Percentiles rank a stretch among this genome's conserved stretches.
Evolutionary conservation across 441 rosid genomes (phyloP).

Genomic region (Populus trichocarpa): DNA sequence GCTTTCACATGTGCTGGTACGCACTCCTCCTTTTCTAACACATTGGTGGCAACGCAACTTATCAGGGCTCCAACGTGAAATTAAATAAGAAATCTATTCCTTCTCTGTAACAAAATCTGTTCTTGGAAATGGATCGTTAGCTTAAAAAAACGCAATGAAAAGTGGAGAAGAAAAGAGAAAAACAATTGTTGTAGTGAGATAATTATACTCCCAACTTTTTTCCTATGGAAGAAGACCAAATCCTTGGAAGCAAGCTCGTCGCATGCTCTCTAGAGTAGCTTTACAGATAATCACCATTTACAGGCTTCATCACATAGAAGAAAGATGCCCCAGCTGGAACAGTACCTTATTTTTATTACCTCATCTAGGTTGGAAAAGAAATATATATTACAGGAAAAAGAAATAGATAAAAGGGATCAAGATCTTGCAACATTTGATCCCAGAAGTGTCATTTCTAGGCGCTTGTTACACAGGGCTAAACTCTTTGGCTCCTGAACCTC

Average conservation of each 20-base stretch:
- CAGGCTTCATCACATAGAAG: not conserved
- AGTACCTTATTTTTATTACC: not conserved
- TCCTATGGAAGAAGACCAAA: not conserved
- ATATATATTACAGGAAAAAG: not conserved
- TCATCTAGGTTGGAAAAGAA: not conserved
- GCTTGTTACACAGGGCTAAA: slow-evolving; percentile 63
- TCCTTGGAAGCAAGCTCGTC: not conserved
- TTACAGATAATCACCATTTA: not conserved
- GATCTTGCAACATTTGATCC: not conserved
- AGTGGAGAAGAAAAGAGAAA: not conserved
- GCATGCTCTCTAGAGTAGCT: not conserved
- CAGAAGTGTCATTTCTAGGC: slow-evolving; percentile 16
- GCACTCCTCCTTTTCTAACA: too few relatives aligned
- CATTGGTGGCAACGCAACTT: too few relatives aligned
- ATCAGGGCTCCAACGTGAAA: too few relatives aligned
- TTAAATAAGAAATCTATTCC: too few relatives aligned
- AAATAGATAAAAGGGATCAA: not conserved
- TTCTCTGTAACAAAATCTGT: too few relatives aligned
- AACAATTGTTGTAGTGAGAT: not conserved
- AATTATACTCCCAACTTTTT: not conserved
- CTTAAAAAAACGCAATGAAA: not conserved
- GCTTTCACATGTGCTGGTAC: too few relatives aligned
- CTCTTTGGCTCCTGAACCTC: slow-evolving; percentile 61
- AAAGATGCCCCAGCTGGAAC: not conserved
- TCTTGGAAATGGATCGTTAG: not conserved